These are phyloP conservation scores for Backusella tarrabulga DNA, from an alignment of 192 early-diverging fungal genomes.

Conservation along the genomic window DNA sequence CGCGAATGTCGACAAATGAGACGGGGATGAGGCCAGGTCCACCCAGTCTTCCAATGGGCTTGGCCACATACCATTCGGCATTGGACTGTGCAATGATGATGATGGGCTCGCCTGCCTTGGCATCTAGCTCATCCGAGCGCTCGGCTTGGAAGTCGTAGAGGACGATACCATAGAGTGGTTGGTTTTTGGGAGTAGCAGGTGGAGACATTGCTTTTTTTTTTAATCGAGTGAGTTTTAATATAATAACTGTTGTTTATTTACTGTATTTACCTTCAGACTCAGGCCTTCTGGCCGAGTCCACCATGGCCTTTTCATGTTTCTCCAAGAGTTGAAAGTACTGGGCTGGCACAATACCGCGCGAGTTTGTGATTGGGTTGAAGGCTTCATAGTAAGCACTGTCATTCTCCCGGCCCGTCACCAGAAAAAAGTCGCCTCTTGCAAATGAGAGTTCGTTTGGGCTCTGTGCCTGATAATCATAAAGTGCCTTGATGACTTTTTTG, in stretches of 20 bases:
- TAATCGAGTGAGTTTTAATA: no score
- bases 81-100: constrained; percentile 78
- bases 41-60: constrained; percentile 59
- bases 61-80: constrained; percentile 78
- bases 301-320: constrained; percentile 37
- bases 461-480: constrained; percentile 63
- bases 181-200: neutral
- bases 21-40: constrained; percentile 75
- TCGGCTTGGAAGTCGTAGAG: constrained; percentile 76
- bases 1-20: constrained; percentile 72
- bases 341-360: constrained; percentile 70
- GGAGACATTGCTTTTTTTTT: neutral
- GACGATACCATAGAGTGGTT: constrained; percentile 61
- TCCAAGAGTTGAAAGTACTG: constrained; percentile 72
- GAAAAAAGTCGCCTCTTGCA: constrained; percentile 74
- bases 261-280: neutral
- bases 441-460: constrained; percentile 68
- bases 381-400: constrained; percentile 78
- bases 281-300: constrained; percentile 3
- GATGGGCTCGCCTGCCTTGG: constrained; percentile 68
- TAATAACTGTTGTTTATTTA: no score
- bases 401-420: constrained; percentile 58
- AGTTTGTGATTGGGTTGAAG: constrained; percentile 67
- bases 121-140: constrained; percentile 68
- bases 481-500: constrained; percentile 73